Conservation (phyloP, 495 filamentous ascomycete species). For the Venustampulla echinocandica region DNA sequence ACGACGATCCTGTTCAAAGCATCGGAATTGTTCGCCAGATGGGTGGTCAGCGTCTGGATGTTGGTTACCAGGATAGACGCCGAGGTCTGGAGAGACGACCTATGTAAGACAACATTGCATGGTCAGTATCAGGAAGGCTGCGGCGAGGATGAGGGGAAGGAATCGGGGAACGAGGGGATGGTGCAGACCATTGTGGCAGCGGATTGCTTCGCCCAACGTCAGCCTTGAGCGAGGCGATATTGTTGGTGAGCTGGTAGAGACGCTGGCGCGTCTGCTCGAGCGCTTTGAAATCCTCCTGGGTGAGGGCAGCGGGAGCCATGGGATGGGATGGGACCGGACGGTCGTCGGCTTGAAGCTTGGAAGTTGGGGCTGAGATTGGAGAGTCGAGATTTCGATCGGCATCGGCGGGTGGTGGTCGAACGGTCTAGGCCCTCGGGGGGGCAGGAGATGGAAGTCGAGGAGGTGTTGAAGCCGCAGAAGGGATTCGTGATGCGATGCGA, state of each 20-base stretch:
- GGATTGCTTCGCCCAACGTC: constrained; percentile 46
- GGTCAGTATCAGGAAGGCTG: constrained; percentile 6
- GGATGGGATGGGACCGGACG: too few relatives aligned
- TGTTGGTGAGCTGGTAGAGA: constrained; percentile 57
- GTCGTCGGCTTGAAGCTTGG: too few relatives aligned
- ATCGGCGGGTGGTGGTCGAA: too few relatives aligned
- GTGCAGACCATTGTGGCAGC: constrained; percentile 50
- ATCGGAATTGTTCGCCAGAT: constrained; percentile 47
- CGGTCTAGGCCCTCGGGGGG: too few relatives aligned
- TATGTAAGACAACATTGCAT: constrained; percentile 24
- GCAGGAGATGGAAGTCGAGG: too few relatives aligned
- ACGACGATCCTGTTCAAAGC: constrained; percentile 54
- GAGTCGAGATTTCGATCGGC: too few relatives aligned
- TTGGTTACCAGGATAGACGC: constrained; percentile 56
- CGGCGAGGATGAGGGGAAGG: not conserved
- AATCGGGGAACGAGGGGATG: not conserved
- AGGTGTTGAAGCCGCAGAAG: too few relatives aligned
- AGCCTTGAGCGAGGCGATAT: constrained; percentile 51
- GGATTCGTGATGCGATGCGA: too few relatives aligned
- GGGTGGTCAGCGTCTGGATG: constrained; percentile 49
- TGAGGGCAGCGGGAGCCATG: constrained; percentile 24
- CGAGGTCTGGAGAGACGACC: constrained; percentile 61
- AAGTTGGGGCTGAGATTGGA: too few relatives aligned
- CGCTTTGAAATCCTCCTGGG: constrained; percentile 56
- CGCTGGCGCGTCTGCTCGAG: constrained; percentile 69